These are phyloP conservation scores for Quercus suber DNA, from an alignment of 306 rosid species.

Conservation along the genomic window DNA sequence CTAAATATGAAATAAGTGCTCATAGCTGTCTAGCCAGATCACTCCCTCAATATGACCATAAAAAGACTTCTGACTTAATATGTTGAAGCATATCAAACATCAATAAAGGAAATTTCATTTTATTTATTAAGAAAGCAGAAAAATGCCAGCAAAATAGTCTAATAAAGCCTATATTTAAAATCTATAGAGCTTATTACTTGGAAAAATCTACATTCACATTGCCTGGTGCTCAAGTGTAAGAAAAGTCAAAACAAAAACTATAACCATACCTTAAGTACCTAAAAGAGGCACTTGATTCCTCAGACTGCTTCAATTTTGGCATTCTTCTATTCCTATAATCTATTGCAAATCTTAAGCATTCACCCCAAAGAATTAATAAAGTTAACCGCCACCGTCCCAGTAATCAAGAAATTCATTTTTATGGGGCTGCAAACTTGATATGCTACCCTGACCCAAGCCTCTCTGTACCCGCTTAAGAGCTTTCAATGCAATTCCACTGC, in stretches of 20 bases:
- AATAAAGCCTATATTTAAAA: background rate
- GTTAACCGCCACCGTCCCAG: constrained; percentile 35
- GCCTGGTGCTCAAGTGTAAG: background rate
- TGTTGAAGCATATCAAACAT: no score
- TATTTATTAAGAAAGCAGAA: background rate
- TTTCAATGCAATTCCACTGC: constrained; percentile 65
- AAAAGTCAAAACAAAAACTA: background rate
- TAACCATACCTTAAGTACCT: constrained; percentile 8
- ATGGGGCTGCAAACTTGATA: constrained; percentile 50
- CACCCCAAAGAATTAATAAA: constrained; percentile 5
- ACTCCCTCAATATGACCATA: no score
- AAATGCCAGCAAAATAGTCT: background rate
- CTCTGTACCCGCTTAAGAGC: constrained; percentile 68
- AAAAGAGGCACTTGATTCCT: background rate
- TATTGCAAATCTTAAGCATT: background rate
- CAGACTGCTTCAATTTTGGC: background rate
- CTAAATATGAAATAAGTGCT: no score
- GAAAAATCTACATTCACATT: background rate
- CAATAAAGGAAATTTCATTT: background rate
- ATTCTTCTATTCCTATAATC: background rate
- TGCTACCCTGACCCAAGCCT: constrained; percentile 81
- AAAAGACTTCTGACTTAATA: no score
- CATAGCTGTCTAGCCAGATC: no score
- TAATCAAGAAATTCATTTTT: constrained; percentile 43
- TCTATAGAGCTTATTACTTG: background rate